Evolutionary conservation across 345 rosid species (phyloP), one percentile per base, ranked within the genome.

Genomic region (Rhizophora apiculata): DNA sequence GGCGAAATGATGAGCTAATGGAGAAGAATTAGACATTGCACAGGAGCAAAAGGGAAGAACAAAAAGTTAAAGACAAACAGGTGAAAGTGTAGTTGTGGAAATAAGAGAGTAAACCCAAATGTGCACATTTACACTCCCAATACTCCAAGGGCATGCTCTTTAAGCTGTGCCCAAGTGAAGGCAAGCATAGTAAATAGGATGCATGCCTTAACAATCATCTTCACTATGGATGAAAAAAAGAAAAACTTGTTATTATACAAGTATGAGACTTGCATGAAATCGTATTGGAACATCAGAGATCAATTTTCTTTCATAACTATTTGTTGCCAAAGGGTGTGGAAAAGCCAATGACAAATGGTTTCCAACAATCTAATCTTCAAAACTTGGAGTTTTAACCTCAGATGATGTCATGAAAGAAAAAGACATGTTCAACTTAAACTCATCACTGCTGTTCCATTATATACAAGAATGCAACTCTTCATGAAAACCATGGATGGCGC

Each of bases 401-500:
- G 68, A 11, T 48, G 51, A 24, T 4, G 31, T 13, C 26, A 56
- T 27, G 60, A 8, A 8, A 26, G 0, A 57, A 62, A 48, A 51
- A 54, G 61, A 30, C 61, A 16, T 31, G 24, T 21, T 15, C 11
- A 27, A 65, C 54, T 57, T 31, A 46, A 57, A 52, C 53, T 60
- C 52, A 63, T 55, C 39, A 55, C 29, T 21, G 6, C 51, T 43
- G 29, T 52, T 52, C 27, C 63, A 24, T 43, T 19, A 31, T 52
- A 66, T 34, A n/a, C 2, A 16, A 27, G 31, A 69, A 59, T 36
- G 3, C 39, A 46, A 56, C 30, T 2, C 60, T 24, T 37, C 15
- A 62, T 18, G 64, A 43, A 68, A 65, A 61, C 32, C 63, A 66
- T 48, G 30, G 29, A 74, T 43, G 67, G 6, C n/a, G 5, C 64